Percentiles rank a stretch among this genome's conserved stretches.
Evolutionary conservation across 441 rosid species (phyloP).

Genomic region (Erodium moschatum): DNA sequence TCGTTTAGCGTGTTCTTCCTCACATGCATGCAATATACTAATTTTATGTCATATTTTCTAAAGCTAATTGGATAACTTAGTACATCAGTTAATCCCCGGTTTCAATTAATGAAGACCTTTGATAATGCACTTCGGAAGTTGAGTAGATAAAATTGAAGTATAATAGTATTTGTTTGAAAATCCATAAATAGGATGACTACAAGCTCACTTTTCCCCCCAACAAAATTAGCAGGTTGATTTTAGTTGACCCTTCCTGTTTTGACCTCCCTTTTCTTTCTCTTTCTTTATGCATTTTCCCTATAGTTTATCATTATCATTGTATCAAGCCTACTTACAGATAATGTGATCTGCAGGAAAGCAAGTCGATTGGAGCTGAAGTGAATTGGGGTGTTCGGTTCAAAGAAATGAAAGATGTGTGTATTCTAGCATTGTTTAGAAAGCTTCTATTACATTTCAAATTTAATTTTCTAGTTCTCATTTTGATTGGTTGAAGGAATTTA

Average conservation of each 20-base stretch:
- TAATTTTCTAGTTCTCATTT: conserved; percentile 10
- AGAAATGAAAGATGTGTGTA: conserved; percentile 64
- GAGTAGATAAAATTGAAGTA: conserved; percentile 1
- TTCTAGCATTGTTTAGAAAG: conserved; percentile 21
- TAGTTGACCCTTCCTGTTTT: conserved; percentile 1
- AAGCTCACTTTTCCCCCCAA: not conserved
- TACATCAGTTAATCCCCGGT: not conserved
- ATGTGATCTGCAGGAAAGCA: conserved; percentile 59
- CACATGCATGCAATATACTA: not conserved
- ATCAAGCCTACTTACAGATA: conserved; percentile 17
- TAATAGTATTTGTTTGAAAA: not conserved
- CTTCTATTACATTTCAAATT: conserved; percentile 7
- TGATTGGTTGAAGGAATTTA: conserved; percentile 11
- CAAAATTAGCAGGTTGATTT: not conserved
- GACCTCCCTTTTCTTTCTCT: conserved; percentile 12
- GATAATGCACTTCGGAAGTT: not conserved
- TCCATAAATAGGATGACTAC: not conserved
- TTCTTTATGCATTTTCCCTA: not conserved
- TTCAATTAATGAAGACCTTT: not conserved
- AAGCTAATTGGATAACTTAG: conserved; percentile 4
- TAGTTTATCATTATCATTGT: conserved; percentile 4
- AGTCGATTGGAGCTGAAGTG: conserved; percentile 91
- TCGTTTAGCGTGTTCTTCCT: not conserved
- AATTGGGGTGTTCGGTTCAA: conserved; percentile 94
- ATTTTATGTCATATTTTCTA: conserved; percentile 2